Evolutionary conservation across 2,329 filamentous ascomycete genomes (phyloP).

Genomic region (Chalara sp.): DNA sequence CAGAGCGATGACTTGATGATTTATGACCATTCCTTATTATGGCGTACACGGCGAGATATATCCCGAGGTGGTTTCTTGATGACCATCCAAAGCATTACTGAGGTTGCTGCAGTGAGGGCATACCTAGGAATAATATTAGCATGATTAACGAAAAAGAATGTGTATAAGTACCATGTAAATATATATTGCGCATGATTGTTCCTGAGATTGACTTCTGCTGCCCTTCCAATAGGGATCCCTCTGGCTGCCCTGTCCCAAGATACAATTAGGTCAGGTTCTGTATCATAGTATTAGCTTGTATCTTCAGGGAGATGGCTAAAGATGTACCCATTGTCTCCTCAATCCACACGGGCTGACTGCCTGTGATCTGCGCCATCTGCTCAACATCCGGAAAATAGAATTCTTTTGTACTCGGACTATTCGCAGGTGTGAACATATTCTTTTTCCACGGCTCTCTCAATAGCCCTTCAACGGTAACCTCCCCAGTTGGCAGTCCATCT

Average conservation of each 20-base stretch:
- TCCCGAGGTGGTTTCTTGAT: slow-evolving; percentile 77
- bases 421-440: slow-evolving; percentile 95
- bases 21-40: slow-evolving; percentile 67
- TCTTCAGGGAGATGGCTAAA: slow-evolving; percentile 11
- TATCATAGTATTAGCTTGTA: slow-evolving; percentile 9
- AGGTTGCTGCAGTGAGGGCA: slow-evolving; percentile 73
- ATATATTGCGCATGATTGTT: slow-evolving; percentile 99
- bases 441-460: slow-evolving; percentile 89
- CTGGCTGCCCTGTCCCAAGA: slow-evolving; percentile 69
- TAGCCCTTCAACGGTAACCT: slow-evolving; percentile 76
- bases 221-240: slow-evolving; percentile 82
- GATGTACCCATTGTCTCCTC: slow-evolving; percentile 85
- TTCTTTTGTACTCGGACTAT: slow-evolving; percentile 72
- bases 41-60: slow-evolving; percentile 64
- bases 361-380: slow-evolving; percentile 80
- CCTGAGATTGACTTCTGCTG: slow-evolving; percentile 83
- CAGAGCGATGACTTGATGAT: slow-evolving; percentile 10
- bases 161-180: slow-evolving; percentile 77
- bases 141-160: neutral
- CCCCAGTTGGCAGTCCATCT: slow-evolving; percentile 59
- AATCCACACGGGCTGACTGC: slow-evolving; percentile 86
- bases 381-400: slow-evolving; percentile 94
- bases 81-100: slow-evolving; percentile 95
- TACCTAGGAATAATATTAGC: slow-evolving; percentile 53
- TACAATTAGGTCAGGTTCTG: slow-evolving; percentile 73